These are phyloP conservation scores for Colletotrichum sojae DNA, from an alignment of 2,329 filamentous ascomycete genomes.

Conservation along the genomic window DNA sequence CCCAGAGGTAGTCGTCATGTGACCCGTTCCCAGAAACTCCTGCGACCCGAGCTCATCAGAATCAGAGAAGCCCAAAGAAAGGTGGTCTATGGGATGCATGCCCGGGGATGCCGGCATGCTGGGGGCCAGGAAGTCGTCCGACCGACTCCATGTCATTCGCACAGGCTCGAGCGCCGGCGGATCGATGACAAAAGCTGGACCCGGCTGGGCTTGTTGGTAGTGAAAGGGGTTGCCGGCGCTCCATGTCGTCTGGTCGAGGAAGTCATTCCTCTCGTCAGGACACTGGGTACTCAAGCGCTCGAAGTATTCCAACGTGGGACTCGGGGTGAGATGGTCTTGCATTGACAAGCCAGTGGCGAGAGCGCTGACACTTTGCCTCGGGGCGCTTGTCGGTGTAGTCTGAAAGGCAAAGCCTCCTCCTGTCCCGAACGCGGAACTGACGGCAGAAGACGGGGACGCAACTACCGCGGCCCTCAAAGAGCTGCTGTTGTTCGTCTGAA, in stretches of 20 bases:
- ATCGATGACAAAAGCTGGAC: constrained; percentile 17
- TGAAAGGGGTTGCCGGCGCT: neutral
- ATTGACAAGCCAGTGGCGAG: constrained; percentile 18
- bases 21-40: neutral
- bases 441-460: neutral
- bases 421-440: neutral
- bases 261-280: neutral
- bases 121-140: neutral
- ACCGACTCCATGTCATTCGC: neutral
- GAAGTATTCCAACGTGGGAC: constrained; percentile 19
- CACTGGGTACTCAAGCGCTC: constrained; percentile 8
- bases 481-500: neutral
- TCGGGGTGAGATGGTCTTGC: neutral
- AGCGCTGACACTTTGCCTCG: constrained; percentile 11
- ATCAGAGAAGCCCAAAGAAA: neutral
- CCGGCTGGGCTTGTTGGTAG: neutral
- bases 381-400: constrained; percentile 6
- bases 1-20: neutral
- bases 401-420: neutral
- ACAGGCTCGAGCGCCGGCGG: constrained; percentile 12
- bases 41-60: neutral
- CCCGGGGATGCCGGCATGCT: neutral
- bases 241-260: neutral
- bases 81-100: constrained; percentile 22
- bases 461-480: neutral